Evolutionary conservation across 2,329 filamentous ascomycete genomes (phyloP), one percentile per base, ranked within the genome.

Genomic region (Xylariaceae sp.): DNA sequence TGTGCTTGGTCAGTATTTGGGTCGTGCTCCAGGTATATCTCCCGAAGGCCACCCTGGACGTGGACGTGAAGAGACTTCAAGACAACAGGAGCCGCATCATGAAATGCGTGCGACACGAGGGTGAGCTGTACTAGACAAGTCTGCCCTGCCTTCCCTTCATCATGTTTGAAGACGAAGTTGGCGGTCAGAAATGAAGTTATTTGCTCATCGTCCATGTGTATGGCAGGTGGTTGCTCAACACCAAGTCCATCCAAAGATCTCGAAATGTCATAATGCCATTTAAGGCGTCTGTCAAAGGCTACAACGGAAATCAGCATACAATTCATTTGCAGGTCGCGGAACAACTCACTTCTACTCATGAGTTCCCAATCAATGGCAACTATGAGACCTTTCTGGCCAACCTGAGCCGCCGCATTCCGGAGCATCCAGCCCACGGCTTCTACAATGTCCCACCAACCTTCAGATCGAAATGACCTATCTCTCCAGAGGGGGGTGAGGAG

Each of bases 321-420:
- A 16, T 11, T 37, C 33, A 29, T 23, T 5, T n/a, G 14, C 16
- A 32, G 17, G 6, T 40, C 6, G 20, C 21, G 29, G 5, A 6
- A 8, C 23, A 29, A 40, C 77, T 61, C 65, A 82, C 80, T 71
- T 36, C 64, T 74, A 47, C 79, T 72, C 61, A 85, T 68, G 36
- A 86, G 67, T 57, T 85, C 82, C 78, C 83, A 84, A 56, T 84
- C 80, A 40, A 83, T 75, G 22, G 79, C 72, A 27, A 85, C 64
- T 7, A 85, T 70, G 22, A 83, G 66, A 42, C 78, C 75, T 7
- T 72, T 73, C 42, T 78, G 73, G 6, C 73, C 73, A 37, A 69
- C 67, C 49, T 74, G 67, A 3, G 67, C 68, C 4, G 81, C 81
- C 10, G 78, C 81, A 47, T 72, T 69, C 50, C 82, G 71, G 46